Base-by-base conservation (phyloP, 2,329 filamentous ascomycete species). In the Phialocephala sp. region DNA sequence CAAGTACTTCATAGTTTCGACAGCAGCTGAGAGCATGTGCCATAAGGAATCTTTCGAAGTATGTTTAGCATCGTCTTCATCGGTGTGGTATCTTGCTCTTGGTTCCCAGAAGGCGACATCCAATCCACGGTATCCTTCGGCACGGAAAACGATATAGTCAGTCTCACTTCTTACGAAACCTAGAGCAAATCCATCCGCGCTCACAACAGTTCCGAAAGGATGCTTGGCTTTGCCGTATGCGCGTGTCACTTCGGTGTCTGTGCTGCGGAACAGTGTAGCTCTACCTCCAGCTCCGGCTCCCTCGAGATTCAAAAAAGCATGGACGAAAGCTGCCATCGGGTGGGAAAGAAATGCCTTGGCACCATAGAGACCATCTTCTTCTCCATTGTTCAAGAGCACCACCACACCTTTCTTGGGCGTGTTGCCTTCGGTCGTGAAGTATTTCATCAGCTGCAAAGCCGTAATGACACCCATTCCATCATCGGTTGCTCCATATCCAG, bases 81-180 rank as follows among this genome's bases (percentile, higher is more conserved):
- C 86, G 0, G 94, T 98, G 76, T 99, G 95, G 74, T 99, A 99
- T 64, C 92, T 84, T 22, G 93, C 86, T 60, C 95, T 86, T 1
- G 94, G 94, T 70, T 89, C 87, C 80, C 92, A 94, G 78, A 98
- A 99, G 8, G 95, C 93, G 66, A 98, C 85, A 76, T 99, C 95
- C 47, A 98, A 83, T 1, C 95, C 95, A 60, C 94, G 90, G 75
- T 97, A 87, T 5, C 93, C 94, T 65, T 93, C 83, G 11, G 88
- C 88, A 66, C 91, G 86, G 74, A 97, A 96, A 54, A 98, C 86
- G 52, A 90, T 85, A 77, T 95, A 98, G 76, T 98, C 95, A 0
- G 95, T 99, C 71, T 92, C 89, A 74, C 93, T 97, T 66, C 88
- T 85, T 59, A 99, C 89, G 56, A 93, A 80, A 0, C 92, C 90